Percentiles rank a stretch among this genome's conserved stretches.
These are phyloP conservation scores for Salicornia ramosissima DNA, from an alignment of 148 eudicot species.

Conservation along the genomic window DNA sequence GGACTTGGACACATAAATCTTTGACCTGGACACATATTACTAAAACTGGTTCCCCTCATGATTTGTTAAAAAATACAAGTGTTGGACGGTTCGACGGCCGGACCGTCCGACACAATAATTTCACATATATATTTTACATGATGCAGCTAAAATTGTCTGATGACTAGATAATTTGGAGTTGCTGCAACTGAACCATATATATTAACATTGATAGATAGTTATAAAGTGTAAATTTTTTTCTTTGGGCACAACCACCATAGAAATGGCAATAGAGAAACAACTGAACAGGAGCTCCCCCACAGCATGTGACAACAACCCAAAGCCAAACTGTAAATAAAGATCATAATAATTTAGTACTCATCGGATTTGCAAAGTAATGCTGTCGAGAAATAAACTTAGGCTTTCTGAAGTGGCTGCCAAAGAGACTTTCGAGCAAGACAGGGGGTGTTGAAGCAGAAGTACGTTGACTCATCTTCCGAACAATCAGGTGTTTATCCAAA, in stretches of 20 bases:
- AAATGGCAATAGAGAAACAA: not conserved
- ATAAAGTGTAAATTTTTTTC: not conserved
- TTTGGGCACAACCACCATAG: not conserved
- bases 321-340: not conserved
- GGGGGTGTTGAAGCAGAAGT: conserved; percentile 53
- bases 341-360: conserved; percentile 47
- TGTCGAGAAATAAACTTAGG: conserved; percentile 46
- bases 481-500: conserved; percentile 59
- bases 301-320: not conserved
- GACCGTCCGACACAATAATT: too few relatives aligned
- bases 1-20: too few relatives aligned
- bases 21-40: too few relatives aligned
- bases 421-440: conserved; percentile 43
- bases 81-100: too few relatives aligned
- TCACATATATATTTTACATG: not conserved
- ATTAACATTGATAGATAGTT: conserved; percentile 1
- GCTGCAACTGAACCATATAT: not conserved
- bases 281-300: not conserved
- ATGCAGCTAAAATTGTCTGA: not conserved
- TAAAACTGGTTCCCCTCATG: too few relatives aligned
- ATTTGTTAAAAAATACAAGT: too few relatives aligned
- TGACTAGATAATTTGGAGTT: not conserved
- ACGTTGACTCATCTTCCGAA: conserved; percentile 65
- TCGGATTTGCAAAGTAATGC: conserved; percentile 83
- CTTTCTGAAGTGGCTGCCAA: conserved; percentile 35